Conservation (phyloP, 257 asterid species). For the Primulina tabacum region DNA sequence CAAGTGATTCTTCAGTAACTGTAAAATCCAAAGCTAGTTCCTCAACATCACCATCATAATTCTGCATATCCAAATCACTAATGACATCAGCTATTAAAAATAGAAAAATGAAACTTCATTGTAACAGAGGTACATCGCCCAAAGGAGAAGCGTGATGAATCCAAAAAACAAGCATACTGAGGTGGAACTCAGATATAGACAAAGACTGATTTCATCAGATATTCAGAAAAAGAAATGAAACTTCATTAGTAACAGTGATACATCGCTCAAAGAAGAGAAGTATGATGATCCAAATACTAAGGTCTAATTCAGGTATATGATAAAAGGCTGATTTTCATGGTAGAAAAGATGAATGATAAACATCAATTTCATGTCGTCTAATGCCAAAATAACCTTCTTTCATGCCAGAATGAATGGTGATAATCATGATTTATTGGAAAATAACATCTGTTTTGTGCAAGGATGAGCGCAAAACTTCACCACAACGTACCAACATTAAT, state of each 20-base stretch:
- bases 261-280: background rate
- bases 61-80: slow-evolving; percentile 50
- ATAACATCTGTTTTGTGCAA: background rate
- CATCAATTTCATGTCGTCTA: background rate
- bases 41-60: slow-evolving; percentile 78
- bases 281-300: background rate
- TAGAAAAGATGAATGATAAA: too few relatives aligned
- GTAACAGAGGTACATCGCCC: slow-evolving; percentile 15
- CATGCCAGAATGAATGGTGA: background rate
- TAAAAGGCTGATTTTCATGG: background rate
- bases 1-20: slow-evolving; percentile 85
- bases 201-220: background rate
- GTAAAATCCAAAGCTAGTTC: slow-evolving; percentile 93
- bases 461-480: background rate
- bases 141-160: slow-evolving; percentile 7
- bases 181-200: slow-evolving; percentile 1
- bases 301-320: too few relatives aligned
- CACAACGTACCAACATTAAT: slow-evolving; percentile 4
- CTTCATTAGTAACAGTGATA: too few relatives aligned
- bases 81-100: slow-evolving; percentile 26
- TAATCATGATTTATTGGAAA: background rate
- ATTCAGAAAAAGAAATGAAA: background rate
- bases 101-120: slow-evolving; percentile 16
- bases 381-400: background rate
- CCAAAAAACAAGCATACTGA: background rate